Evolutionary conservation across 2,329 filamentous ascomycete genomes (phyloP).

Genomic region (Pseudovirgaria hyperparasitica): DNA sequence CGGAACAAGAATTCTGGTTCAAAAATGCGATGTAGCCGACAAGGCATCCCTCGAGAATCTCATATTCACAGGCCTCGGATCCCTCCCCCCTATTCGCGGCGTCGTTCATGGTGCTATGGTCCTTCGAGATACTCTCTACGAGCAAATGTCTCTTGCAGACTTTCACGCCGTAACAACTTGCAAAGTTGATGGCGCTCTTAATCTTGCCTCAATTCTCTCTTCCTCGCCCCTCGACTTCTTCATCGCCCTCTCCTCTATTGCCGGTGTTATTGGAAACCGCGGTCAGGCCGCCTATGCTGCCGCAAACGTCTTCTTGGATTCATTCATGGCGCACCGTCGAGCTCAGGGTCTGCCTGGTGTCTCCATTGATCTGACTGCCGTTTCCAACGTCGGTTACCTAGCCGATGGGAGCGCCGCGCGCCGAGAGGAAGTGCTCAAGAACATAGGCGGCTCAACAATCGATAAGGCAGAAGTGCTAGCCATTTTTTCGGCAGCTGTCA

Average conservation of each 20-base stretch:
- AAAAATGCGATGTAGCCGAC: slow-evolving; percentile 10
- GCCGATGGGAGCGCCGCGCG: too few species aligned
- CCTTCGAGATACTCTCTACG: too few species aligned
- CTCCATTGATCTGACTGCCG: slow-evolving; percentile 8
- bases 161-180: too few species aligned
- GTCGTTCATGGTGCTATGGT: slow-evolving; percentile 17
- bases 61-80: slow-evolving; percentile 4
- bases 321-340: slow-evolving; percentile 7
- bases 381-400: slow-evolving; percentile 15
- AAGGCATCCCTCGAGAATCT: slow-evolving; percentile 7
- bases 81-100: slow-evolving; percentile 14
- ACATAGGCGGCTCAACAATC: slow-evolving; percentile 4
- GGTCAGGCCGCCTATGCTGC: slow-evolving; percentile 42
- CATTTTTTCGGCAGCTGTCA: slow-evolving; percentile 3
- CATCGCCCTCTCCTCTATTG: slow-evolving; percentile 33
- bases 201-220: slow-evolving; percentile 4
- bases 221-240: slow-evolving; percentile 34
- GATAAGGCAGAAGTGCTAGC: slow-evolving; percentile 4
- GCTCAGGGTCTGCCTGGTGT: slow-evolving; percentile 2
- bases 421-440: slow-evolving; percentile 2
- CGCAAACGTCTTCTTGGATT: slow-evolving; percentile 36
- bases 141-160: too few species aligned
- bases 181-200: slow-evolving; percentile 9
- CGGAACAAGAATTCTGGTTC: slow-evolving; percentile 9
- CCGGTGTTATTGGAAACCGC: slow-evolving; percentile 37